A percentile compares a stretch with the other conserved stretches of the same genome.
phyloP scores from a whole-genome alignment of 2,329 filamentous ascomycete genomes.

The Exophiala mesophila region DNA sequence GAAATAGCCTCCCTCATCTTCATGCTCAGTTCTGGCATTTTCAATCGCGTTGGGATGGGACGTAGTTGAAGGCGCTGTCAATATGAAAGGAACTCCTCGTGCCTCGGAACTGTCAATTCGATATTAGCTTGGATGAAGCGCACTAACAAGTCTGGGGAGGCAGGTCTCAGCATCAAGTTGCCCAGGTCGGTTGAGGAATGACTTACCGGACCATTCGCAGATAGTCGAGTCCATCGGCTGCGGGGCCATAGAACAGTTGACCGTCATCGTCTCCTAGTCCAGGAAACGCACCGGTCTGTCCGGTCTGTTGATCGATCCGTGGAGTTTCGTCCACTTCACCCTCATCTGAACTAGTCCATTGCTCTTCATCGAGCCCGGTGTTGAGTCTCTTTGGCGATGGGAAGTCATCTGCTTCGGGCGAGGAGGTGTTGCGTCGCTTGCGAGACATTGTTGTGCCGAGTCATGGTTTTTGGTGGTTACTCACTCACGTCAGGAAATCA shows the following conservation, averaged over 20 bases:
- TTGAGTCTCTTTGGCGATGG: constrained; percentile 15
- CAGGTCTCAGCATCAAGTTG: constrained; percentile 21
- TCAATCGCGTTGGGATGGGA: constrained; percentile 18
- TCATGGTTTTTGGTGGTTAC: no score
- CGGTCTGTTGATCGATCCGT: constrained; percentile 59
- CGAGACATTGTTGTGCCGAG: constrained; percentile 40
- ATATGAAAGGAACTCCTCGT: constrained; percentile 64
- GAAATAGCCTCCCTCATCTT: constrained; percentile 53
- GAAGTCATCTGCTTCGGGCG: constrained; percentile 21
- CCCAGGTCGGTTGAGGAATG: constrained; percentile 4
- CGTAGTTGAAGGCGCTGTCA: constrained; percentile 51
- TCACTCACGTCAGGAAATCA: no score
- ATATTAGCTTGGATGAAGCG: constrained; percentile 9
- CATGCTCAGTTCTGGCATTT: constrained; percentile 1
- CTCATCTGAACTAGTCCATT: constrained; percentile 28
- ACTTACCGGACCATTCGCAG: constrained; percentile 65
- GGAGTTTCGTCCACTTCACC: constrained; percentile 34
- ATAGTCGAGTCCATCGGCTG: constrained; percentile 65
- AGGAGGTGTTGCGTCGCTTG: constrained; percentile 28
- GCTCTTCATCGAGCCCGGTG: constrained; percentile 16
- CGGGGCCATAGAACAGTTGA: constrained; percentile 63
- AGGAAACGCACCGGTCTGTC: constrained; percentile 68
- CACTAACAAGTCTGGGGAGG: background rate
- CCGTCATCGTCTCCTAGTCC: constrained; percentile 48
- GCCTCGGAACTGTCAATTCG: constrained; percentile 61